Conservation (phyloP, 1,284 basidiomycete species). For the Retiboletus flavoniger region DNA sequence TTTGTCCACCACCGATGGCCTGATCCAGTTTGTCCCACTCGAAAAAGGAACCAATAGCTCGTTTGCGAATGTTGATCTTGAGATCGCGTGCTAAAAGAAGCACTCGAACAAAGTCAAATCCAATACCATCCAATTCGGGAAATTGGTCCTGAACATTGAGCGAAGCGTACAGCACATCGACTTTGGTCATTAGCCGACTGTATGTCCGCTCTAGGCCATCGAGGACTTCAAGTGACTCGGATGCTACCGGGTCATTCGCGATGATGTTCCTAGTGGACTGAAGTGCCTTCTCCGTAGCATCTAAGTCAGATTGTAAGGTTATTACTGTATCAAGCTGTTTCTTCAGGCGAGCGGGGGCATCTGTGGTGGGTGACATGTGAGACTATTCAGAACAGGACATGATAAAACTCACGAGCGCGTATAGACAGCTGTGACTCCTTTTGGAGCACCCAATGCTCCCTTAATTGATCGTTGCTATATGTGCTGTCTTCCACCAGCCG, state of each 20-base stretch:
- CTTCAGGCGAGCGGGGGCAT: slow-evolving; percentile 35
- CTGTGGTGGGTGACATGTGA: slow-evolving; percentile 16
- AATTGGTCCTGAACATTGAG: slow-evolving; percentile 37
- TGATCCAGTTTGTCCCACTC: slow-evolving; percentile 40
- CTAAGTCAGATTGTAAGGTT: neutral
- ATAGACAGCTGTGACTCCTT: slow-evolving; percentile 31
- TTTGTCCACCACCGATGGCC: slow-evolving; percentile 34
- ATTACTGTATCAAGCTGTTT: slow-evolving; percentile 39
- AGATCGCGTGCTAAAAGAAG: slow-evolving; percentile 38
- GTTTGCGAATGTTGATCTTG: slow-evolving; percentile 41
- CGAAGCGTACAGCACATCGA: slow-evolving; percentile 16
- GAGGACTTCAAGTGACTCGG: slow-evolving; percentile 1
- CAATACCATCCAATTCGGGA: slow-evolving; percentile 33
- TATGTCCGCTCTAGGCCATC: slow-evolving; percentile 21
- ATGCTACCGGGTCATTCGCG: neutral
- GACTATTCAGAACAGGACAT: too few species aligned
- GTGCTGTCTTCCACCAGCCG: slow-evolving; percentile 13
- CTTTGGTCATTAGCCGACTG: slow-evolving; percentile 10
- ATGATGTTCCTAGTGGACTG: too few species aligned
- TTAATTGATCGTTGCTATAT: slow-evolving; percentile 16
- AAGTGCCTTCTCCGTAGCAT: too few species aligned
- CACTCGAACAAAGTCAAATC: slow-evolving; percentile 33
- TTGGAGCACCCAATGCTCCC: slow-evolving; percentile 34
- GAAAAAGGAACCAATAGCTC: slow-evolving; percentile 38
- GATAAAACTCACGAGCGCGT: slow-evolving; percentile 21